A percentile compares a stretch with the other conserved stretches of the same genome.
phyloP scores from a whole-genome alignment of 2,329 filamentous ascomycete genomes.

The Rhynchosporium agropyri region DNA sequence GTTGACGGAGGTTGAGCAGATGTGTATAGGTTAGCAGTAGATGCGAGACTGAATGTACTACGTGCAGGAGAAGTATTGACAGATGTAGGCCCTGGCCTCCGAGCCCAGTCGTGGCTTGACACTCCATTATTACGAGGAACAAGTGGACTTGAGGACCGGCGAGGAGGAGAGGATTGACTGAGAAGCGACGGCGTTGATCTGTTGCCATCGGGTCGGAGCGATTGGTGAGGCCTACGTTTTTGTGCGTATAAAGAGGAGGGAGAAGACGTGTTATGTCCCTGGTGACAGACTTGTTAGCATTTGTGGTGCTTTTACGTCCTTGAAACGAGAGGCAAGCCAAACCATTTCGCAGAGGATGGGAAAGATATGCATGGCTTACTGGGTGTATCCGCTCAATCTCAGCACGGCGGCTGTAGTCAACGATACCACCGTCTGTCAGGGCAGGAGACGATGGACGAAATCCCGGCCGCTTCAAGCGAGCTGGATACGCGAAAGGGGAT shows the following conservation, averaged over 20 bases:
- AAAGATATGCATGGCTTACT: constrained; percentile 32
- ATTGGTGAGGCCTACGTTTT: constrained; percentile 35
- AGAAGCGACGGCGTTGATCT: constrained; percentile 38
- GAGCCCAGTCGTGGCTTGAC: constrained; percentile 31
- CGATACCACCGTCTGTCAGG: constrained; percentile 40
- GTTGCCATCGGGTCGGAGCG: constrained; percentile 38
- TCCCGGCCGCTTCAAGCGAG: constrained; percentile 57
- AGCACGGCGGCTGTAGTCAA: constrained; percentile 41
- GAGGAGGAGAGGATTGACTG: constrained; percentile 36
- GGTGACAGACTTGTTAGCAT: constrained; percentile 10
- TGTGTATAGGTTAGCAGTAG: constrained; percentile 37
- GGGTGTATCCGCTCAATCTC: constrained; percentile 40
- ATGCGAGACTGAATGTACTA: constrained; percentile 39
- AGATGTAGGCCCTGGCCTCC: constrained; percentile 30
- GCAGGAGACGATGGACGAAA: constrained; percentile 43
- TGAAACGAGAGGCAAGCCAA: not conserved
- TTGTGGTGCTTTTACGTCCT: not conserved
- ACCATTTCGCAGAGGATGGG: not conserved
- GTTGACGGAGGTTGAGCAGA: constrained; percentile 30
- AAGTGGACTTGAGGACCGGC: constrained; percentile 36
- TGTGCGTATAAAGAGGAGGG: constrained; percentile 40
- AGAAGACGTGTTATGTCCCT: constrained; percentile 39
- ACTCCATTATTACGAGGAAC: constrained; percentile 28
- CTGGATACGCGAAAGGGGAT: constrained; percentile 62
- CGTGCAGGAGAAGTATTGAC: constrained; percentile 40